Base-by-base conservation (phyloP, 495 filamentous ascomycete species). In the Chaetomium cochliodes region DNA sequence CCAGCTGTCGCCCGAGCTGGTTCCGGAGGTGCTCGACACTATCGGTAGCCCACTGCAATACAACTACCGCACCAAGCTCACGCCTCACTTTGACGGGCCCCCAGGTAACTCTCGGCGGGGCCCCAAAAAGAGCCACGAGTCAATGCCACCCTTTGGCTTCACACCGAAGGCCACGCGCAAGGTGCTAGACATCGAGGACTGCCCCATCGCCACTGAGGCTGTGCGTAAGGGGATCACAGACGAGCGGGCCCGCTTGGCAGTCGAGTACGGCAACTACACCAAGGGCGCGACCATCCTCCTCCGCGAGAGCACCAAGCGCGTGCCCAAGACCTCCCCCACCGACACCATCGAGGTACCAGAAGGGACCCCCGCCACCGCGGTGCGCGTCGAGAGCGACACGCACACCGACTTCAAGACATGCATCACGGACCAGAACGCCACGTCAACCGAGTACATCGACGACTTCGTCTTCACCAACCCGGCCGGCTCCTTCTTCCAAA, bases 401-500 rank as follows among this genome's bases (percentile, higher is more conserved):
- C 86, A 89, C 72, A 80, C 84, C 11, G 90, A 96, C 71, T 84
- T 86, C 65, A 97, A 97, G 73, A 87, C 85, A 20, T 97, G 87
- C 80, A 84, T 97, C 60, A 96, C 91, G 5, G 87, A 97, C 77
- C 81, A 84, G 72, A 97, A 93, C 66, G 90, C 84, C 60, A 88
- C 77, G 28, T 85, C 88, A 3, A 89, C 88, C 47, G 94, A 98
- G 73, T 96, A 96, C 74, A 81, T 98, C 60, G 91, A 91, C 70
- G 73, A 87, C 74, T 96, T 88, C 79, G 77, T 87, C 73, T 96
- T 98, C 81, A 85, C 84, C 72, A 97, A 93, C 82, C 90, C 88
- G 37, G 94, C 94, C 22, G 92, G 92, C 46, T 81, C 89, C 50
- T 98, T 98, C 84, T 98, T 98, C 85, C 94, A 98, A 72, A 98